phyloP scores from a whole-genome alignment of 768 basidiomycete species.

The Phylloporus arenicola region DNA sequence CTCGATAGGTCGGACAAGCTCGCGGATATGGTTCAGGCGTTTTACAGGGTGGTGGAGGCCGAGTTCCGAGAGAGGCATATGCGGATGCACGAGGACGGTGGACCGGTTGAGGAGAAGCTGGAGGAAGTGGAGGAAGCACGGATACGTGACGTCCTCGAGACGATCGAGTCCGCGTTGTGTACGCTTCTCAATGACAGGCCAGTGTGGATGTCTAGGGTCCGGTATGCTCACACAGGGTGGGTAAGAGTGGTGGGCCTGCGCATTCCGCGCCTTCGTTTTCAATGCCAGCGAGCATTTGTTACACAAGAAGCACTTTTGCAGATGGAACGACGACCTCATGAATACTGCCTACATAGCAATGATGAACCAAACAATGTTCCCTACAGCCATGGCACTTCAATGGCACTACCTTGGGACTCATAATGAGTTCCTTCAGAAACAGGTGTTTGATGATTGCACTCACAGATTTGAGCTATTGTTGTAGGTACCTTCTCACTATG shows the following conservation, averaged over 20 bases:
- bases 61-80: conserved; percentile 41
- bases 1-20: conserved; percentile 48
- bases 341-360: too few species aligned
- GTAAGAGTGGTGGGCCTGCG: too few species aligned
- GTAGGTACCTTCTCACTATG: too few species aligned
- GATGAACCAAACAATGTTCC: too few species aligned
- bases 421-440: too few species aligned
- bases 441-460: too few species aligned
- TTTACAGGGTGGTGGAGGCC: conserved; percentile 62
- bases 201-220: background rate
- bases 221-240: background rate
- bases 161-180: conserved; percentile 68
- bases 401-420: too few species aligned
- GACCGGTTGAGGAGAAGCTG: conserved; percentile 14
- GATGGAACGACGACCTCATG: too few species aligned
- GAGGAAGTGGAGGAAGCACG: conserved; percentile 31
- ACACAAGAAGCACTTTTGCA: conserved; percentile 83
- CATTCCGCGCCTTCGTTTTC: too few species aligned
- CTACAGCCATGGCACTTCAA: too few species aligned
- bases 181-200: conserved; percentile 81
- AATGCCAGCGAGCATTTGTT: conserved; percentile 66
- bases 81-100: conserved; percentile 1
- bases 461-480: too few species aligned
- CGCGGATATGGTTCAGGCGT: conserved; percentile 57
- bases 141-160: conserved; percentile 60